Evolutionary conservation across 768 basidiomycete species (phyloP).

Genomic region (Cystofilobasidium ferigula): DNA sequence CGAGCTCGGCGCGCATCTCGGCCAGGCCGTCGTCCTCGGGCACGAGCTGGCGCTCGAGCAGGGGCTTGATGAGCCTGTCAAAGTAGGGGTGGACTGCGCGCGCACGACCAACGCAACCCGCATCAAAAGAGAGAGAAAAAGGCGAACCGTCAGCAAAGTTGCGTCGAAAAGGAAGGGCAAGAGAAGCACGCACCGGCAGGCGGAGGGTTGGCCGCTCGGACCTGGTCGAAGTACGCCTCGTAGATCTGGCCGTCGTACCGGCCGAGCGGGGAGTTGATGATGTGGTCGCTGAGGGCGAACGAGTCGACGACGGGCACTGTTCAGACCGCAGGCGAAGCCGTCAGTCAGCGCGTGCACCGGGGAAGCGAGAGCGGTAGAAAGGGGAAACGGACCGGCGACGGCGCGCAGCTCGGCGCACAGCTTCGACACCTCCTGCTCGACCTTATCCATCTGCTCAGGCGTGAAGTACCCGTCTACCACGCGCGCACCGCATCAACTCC

Average conservation of each 20-base stretch:
- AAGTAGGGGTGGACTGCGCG: slow-evolving; percentile 41
- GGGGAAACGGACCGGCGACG: slow-evolving; percentile 33
- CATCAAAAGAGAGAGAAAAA: slow-evolving; percentile 36
- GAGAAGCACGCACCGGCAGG: slow-evolving; percentile 30
- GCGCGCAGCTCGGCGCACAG: slow-evolving; percentile 34
- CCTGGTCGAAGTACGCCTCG: slow-evolving; percentile 42
- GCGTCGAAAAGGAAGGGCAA: not conserved
- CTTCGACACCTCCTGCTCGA: slow-evolving; percentile 33
- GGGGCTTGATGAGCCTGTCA: slow-evolving; percentile 41
- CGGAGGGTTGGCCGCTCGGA: slow-evolving; percentile 41
- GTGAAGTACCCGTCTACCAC: slow-evolving; percentile 36
- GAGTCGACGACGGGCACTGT: slow-evolving; percentile 37
- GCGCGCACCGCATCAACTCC: too few species aligned
- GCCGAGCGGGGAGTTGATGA: slow-evolving; percentile 41
- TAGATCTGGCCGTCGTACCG: slow-evolving; percentile 42
- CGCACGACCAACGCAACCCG: not conserved
- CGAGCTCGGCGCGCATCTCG: slow-evolving; percentile 32
- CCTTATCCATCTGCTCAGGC: slow-evolving; percentile 34
- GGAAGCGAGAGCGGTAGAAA: not conserved
- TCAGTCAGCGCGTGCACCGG: not conserved
- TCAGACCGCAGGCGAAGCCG: not conserved
- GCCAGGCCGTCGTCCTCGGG: slow-evolving; percentile 29
- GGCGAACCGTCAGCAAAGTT: not conserved
- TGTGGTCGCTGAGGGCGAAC: slow-evolving; percentile 33
- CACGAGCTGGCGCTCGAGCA: slow-evolving; percentile 39